Evolutionary conservation across 73 alveolate species (phyloP).

Genomic region (Tetrahymena borealis): DNA sequence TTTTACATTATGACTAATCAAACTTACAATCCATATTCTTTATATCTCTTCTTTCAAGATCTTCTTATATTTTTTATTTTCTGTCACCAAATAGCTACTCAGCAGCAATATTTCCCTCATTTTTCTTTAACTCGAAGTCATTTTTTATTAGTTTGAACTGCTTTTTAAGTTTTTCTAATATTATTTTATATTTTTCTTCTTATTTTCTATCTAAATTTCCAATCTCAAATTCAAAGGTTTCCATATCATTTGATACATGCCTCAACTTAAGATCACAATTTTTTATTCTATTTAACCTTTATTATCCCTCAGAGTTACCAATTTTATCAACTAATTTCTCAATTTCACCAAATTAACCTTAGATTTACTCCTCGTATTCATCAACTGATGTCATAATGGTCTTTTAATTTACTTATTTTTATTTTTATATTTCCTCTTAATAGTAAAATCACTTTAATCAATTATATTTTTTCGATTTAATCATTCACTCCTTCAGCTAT

Average conservation of each 20-base stretch:
- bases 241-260: slow-evolving; percentile 13
- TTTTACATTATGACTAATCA: not conserved
- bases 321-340: not conserved
- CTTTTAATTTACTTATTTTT: no score
- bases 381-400: not conserved
- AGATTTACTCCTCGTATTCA: not conserved
- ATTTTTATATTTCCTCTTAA: no score
- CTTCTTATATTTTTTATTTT: not conserved
- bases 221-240: slow-evolving; percentile 25
- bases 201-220: slow-evolving; percentile 22
- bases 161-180: not conserved
- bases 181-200: not conserved
- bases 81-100: slow-evolving; percentile 27
- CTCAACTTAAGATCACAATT: slow-evolving; percentile 9
- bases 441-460: no score
- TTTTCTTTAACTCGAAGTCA: slow-evolving; percentile 30
- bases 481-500: no score
- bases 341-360: not conserved
- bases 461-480: no score
- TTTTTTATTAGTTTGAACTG: not conserved
- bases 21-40: not conserved
- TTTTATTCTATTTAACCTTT: slow-evolving; percentile 3
- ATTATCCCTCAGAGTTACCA: not conserved
- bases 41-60: not conserved
- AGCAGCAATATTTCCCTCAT: slow-evolving; percentile 7